A percentile compares a stretch with the other conserved stretches of the same genome.
phyloP scores from a whole-genome alignment of 495 filamentous ascomycete genomes.

The Tetracladium marchalianum region DNA sequence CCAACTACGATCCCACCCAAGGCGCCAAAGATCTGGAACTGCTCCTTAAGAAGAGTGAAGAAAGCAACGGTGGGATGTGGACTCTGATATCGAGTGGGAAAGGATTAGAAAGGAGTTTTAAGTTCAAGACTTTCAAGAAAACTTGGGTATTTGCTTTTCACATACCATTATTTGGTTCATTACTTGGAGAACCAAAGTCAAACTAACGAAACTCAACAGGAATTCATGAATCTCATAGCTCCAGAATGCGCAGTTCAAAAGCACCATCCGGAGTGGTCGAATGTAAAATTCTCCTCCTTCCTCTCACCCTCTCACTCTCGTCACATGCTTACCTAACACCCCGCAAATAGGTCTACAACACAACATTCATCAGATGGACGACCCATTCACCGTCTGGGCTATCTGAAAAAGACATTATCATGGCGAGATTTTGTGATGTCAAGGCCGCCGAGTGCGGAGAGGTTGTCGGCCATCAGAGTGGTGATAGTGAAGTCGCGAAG shows the following conservation, averaged over 20 bases:
- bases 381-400: slow-evolving; percentile 65
- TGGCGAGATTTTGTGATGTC: slow-evolving; percentile 58
- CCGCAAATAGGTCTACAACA: slow-evolving; percentile 44
- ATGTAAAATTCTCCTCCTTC: slow-evolving; percentile 29
- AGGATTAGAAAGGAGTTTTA: slow-evolving; percentile 46
- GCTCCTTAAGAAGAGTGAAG: slow-evolving; percentile 4
- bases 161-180: too few relatives aligned
- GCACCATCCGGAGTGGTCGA: slow-evolving; percentile 58
- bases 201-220: slow-evolving; percentile 23
- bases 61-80: slow-evolving; percentile 36
- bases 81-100: slow-evolving; percentile 35
- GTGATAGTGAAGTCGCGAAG: slow-evolving; percentile 1
- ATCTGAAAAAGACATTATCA: slow-evolving; percentile 52
- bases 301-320: background rate
- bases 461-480: slow-evolving; percentile 6
- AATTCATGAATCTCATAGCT: slow-evolving; percentile 51
- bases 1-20: slow-evolving; percentile 8
- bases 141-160: slow-evolving; percentile 57
- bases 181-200: background rate
- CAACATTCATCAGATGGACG: slow-evolving; percentile 57
- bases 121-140: slow-evolving; percentile 52
- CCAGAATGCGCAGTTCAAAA: slow-evolving; percentile 43
- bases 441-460: slow-evolving; percentile 44
- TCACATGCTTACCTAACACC: background rate
- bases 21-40: slow-evolving; percentile 4